Percentiles rank a stretch among this genome's conserved stretches.
Conservation (phyloP, 192 early-diverging fungal species). For the Coemansia sp. region DNA sequence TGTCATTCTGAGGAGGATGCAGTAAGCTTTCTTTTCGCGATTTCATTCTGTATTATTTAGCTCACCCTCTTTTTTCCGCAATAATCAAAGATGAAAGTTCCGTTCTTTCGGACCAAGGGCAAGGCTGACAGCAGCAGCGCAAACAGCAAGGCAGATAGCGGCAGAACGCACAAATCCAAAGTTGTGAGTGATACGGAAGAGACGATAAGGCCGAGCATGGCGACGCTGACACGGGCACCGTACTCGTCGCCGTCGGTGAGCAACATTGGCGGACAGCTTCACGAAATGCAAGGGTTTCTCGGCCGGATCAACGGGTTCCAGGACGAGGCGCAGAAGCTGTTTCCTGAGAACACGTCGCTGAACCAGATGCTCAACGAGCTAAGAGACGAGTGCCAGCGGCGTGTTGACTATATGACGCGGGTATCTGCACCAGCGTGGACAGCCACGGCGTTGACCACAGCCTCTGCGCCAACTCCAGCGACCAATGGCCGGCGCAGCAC, state of each 20-base stretch:
- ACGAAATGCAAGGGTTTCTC: conserved; percentile 37
- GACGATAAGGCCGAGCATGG: neutral
- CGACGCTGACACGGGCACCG: conserved; percentile 3
- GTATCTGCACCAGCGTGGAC: conserved; percentile 44
- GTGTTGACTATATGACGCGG: conserved; percentile 44
- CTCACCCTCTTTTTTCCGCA: neutral
- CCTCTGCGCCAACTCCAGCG: conserved; percentile 7
- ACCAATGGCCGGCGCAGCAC: conserved; percentile 2
- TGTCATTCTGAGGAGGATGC: conserved; percentile 1
- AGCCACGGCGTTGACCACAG: conserved; percentile 28
- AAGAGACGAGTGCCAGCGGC: conserved; percentile 46
- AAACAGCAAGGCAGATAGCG: neutral
- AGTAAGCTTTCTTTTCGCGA: conserved; percentile 1
- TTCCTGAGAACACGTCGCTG: conserved; percentile 46
- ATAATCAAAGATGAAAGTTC: conserved; percentile 27
- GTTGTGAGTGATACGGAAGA: conserved; percentile 1
- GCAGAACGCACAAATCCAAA: neutral
- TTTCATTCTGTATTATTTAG: conserved; percentile 12
- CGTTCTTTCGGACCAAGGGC: conserved; percentile 42
- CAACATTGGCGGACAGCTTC: conserved; percentile 18
- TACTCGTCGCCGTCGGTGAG: conserved; percentile 3
- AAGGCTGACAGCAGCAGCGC: neutral
- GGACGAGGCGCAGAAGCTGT: conserved; percentile 35
- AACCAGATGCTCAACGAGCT: conserved; percentile 45
- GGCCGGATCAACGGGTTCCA: conserved; percentile 33